Base-by-base conservation (phyloP, 352 stramenopile species). In the Globisporangium orthogonon region DNA sequence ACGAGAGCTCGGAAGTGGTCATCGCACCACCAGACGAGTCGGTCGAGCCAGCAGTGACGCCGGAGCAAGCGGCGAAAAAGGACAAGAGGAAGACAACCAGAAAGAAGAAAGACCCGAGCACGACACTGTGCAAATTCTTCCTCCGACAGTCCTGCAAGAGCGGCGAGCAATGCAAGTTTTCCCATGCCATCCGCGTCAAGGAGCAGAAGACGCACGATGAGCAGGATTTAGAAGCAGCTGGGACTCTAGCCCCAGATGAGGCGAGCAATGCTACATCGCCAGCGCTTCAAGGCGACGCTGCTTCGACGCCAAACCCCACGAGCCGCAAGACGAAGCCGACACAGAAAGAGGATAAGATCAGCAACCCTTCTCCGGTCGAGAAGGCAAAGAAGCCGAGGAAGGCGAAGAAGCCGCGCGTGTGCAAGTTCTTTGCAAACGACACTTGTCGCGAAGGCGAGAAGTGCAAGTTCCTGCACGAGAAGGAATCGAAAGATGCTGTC, bases 91-190 rank as follows among this genome's bases (percentile, higher is more conserved):
- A 46, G 54, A 45, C 31, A 28, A 50, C 3, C 10, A 33, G 29
- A 14, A 37, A 17, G n/a, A 64, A 62, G 46, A 63, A 54, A 18
- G 30, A 59, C 30, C 45, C 46, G 40, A 60, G 54, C 28, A 39
- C 54, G 51, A 71, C 69, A 46, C 53, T 61, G 0, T 91, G 80
- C 18, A 66, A 58, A 2, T 89, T 78, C 52, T 85, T 83, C 43
- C 54, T 69, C n/a, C 69, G 62, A 62, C 76, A 80, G 11, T 73
- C 70, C 10, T 91, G 80, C 67, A 73, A 63, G 52, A 80, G 72
- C 23, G 76, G 76, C 14, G 77, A 86, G n/a, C 61, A 69, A 0
- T 91, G 82, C 68, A 85, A 81, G 52, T 91, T 86, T 37, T 69
- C 69, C 4, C 78, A 87, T 50, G 66, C 67, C 5, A 1, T 59